A percentile compares a stretch with the other conserved stretches of the same genome.
Evolutionary conservation across 768 basidiomycete genomes (phyloP).

Genomic region (Erythrobasidium yunnanense): DNA sequence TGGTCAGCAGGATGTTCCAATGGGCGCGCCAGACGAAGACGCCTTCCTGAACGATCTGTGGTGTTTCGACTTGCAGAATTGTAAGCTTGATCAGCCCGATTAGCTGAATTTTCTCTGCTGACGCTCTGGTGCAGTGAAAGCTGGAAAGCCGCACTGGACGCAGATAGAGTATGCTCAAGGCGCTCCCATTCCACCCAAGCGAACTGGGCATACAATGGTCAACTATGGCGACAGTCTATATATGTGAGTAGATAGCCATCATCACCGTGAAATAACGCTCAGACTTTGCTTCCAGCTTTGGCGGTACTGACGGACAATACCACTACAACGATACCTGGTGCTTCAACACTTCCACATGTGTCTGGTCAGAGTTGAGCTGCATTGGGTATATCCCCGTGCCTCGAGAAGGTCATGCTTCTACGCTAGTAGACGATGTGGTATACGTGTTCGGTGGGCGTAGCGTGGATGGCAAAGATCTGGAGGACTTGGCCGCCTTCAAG

Average conservation of each 20-base stretch:
- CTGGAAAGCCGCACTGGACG: slow-evolving; percentile 71
- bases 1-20: slow-evolving; percentile 65
- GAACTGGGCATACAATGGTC: slow-evolving; percentile 86
- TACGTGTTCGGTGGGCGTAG: slow-evolving; percentile 96
- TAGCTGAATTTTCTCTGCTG: background rate
- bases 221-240: slow-evolving; percentile 71
- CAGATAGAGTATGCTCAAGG: slow-evolving; percentile 49
- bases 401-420: slow-evolving; percentile 89
- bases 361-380: slow-evolving; percentile 85
- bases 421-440: slow-evolving; percentile 90
- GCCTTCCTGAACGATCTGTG: slow-evolving; percentile 83
- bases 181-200: slow-evolving; percentile 55
- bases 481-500: slow-evolving; percentile 92
- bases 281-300: slow-evolving; percentile 56
- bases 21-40: slow-evolving; percentile 47
- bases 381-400: slow-evolving; percentile 95
- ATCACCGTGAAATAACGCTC: slow-evolving; percentile 13
- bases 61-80: slow-evolving; percentile 86
- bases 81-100: slow-evolving; percentile 47
- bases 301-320: slow-evolving; percentile 94
- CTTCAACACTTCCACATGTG: slow-evolving; percentile 66
- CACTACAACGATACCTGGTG: slow-evolving; percentile 99
- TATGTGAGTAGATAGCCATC: slow-evolving; percentile 51
- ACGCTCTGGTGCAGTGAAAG: slow-evolving; percentile 53
- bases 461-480: slow-evolving; percentile 89